Percentiles rank a stretch among this genome's conserved stretches.
Evolutionary conservation across 768 basidiomycete species (phyloP).

Genomic region (Kwoniella bestiolae): DNA sequence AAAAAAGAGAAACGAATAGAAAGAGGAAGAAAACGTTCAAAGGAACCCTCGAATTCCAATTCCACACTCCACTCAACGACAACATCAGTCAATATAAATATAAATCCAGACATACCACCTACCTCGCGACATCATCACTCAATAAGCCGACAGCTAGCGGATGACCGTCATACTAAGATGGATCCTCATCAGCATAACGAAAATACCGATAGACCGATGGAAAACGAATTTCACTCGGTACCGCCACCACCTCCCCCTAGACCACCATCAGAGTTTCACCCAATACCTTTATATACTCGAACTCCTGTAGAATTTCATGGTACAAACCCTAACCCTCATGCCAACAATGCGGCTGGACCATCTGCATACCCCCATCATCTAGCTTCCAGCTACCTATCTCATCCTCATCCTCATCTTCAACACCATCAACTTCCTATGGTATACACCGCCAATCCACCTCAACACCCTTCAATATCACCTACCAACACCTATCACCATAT

Average conservation of each 20-base stretch:
- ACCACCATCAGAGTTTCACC: not conserved
- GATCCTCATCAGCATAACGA: not conserved
- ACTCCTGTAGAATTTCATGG: not conserved
- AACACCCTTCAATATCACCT: not conserved
- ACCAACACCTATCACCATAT: not conserved
- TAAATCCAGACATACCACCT: not conserved
- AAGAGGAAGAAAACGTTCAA: not conserved
- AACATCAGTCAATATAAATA: not conserved
- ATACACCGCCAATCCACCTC: not conserved
- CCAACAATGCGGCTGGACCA: not conserved
- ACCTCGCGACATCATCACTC: not conserved
- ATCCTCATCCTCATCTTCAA: not conserved
- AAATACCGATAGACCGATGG: not conserved
- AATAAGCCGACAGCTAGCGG: not conserved
- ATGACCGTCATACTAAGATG: not conserved
- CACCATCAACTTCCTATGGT: not conserved
- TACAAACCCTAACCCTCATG: not conserved
- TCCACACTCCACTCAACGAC: not conserved
- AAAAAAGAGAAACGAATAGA: not conserved
- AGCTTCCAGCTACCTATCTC: not conserved
- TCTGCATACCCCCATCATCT: not conserved
- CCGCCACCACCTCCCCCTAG: slow-evolving; percentile 3
- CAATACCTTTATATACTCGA: not conserved
- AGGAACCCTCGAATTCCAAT: slow-evolving; percentile 1
- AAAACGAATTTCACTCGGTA: not conserved